Base-by-base conservation (phyloP, 495 filamentous ascomycete species). In the Daldinia grandis region DNA sequence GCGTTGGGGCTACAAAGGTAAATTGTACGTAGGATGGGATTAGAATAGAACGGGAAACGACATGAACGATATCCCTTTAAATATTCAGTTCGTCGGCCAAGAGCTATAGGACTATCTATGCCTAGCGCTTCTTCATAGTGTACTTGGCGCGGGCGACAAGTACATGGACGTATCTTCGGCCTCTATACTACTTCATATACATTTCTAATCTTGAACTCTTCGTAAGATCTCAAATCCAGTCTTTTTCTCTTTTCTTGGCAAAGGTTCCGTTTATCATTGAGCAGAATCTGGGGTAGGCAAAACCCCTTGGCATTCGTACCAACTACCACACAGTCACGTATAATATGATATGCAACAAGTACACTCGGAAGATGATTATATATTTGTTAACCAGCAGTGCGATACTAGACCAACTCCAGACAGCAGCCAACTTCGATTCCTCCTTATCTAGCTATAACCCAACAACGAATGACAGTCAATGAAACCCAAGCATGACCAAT, bases 11-110 rank as follows among this genome's bases (percentile, higher is more conserved):
- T 50, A 50, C 15, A 35, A 30, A 61, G 15, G 50, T 30, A 68
- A 37, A 64, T 21, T 69, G 54, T 35, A n/a, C 40, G 67, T 56
- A 64, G 35, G 67, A 50, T 56, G 56, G n/a, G 27, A 14, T 25
- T 54, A 30, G 51, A 53, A n/a, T 28, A 49, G 53, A 42, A 56
- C 37, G 8, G 25, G 17, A 49, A 58, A 33, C 42, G 59, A 53
- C 8, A n/a, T 37, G 38, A 35, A 33, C 9, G 50, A 67, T 67
- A 56, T 61, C 5, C 10, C 14, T 53, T 47, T 30, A 10, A 6
- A 51, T 55, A 30, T 42, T 35, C 10, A 15, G 24, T 50, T 47
- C 42, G 8, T 47, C 42, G 1, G 42, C 42, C 19, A 47, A 47
- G 42, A 24, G 19, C 19, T 12, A 9, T 21, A 47, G 19, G 42